Base-by-base conservation (phyloP, 1,284 basidiomycete genomes). In the Termitomyces sp. region DNA sequence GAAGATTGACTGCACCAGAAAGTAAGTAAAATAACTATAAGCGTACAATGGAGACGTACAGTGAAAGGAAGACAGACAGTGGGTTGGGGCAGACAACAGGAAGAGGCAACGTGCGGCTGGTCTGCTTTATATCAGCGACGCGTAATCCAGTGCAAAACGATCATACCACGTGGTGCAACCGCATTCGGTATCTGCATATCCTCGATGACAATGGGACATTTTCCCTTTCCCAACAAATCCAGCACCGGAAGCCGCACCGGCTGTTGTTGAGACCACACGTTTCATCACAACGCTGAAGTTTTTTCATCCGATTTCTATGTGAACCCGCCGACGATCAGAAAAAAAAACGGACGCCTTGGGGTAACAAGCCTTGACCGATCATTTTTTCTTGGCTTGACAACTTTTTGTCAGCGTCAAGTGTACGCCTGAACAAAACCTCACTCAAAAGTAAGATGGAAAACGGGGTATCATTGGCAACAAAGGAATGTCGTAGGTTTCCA, bases 121-220 rank as follows among this genome's bases (percentile, higher is more conserved):
- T 56, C 60, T 58, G 64, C 70, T 68, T 71, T 58, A 68, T 60
- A 62, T 59, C 59, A 59, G 66, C 65, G 72, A 73, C 73, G 73
- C 73, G 73, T 74, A 73, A 74, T 69, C 68, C 64, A 58, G 60
- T 58, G 59, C 56, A 57, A n/a, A 56, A 46, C 54, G 58, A 61
- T 59, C 55, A 53, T 19, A 36, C 51, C 60, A 63, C 61, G 61
- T 63, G 62, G 34, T 48, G 1, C 21, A 38, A 19, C n/a, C 34
- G 6, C 24, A 48, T 48, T 48, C 38, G n/a, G 47, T 26, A 48
- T 28, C 24, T 38, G 1, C 19, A 47, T 24, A 2, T 42, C n/a
- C 49, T 42, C 49, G 39, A 12, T 31, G n/a, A 38, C 36, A 36
- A 34, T 19, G 19, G 10, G 26, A 17, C 21, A 39, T 28, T 26